Percentiles rank a stretch among this genome's conserved stretches.
These are phyloP conservation scores for Hypoxylon sp. DNA, from an alignment of 2,329 filamentous ascomycete species.

Conservation along the genomic window DNA sequence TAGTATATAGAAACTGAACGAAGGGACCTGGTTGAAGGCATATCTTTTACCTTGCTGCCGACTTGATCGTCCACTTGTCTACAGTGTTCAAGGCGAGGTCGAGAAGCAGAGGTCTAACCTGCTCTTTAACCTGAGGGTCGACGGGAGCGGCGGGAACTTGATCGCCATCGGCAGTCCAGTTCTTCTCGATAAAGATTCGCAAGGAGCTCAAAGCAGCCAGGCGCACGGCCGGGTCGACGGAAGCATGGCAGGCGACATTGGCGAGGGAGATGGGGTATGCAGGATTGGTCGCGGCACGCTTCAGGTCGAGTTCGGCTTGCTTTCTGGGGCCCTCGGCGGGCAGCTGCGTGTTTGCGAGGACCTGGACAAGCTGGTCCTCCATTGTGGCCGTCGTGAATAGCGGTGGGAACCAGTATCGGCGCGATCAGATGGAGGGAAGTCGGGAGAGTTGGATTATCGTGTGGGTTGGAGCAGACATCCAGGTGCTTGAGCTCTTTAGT, in stretches of 20 bases:
- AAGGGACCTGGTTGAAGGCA: background rate
- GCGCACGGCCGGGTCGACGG: conserved; percentile 76
- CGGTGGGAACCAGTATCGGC: conserved; percentile 14
- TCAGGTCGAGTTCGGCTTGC: conserved; percentile 84
- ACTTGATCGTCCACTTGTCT: conserved; percentile 85
- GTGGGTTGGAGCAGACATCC: background rate
- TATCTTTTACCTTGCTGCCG: conserved; percentile 78
- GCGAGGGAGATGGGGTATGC: conserved; percentile 82
- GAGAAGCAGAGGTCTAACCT: conserved; percentile 77
- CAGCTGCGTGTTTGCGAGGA: conserved; percentile 87
- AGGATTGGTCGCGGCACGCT: conserved; percentile 71
- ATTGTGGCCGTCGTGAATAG: conserved; percentile 55
- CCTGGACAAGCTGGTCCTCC: conserved; percentile 90
- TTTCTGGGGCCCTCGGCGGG: conserved; percentile 78
- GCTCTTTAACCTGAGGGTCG: conserved; percentile 74
- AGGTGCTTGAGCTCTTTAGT: no score
- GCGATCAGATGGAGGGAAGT: background rate
- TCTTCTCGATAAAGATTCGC: conserved; percentile 81
- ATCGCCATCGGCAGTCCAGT: conserved; percentile 81
- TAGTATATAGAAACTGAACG: background rate
- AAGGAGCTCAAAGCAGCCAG: conserved; percentile 83
- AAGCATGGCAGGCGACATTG: conserved; percentile 79
- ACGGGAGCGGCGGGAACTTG: conserved; percentile 72
- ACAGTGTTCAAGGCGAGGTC: conserved; percentile 77
- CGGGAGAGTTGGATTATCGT: background rate